Evolutionary conservation across 257 asterid species (phyloP).

Genomic region (Penstemon davidsonii): DNA sequence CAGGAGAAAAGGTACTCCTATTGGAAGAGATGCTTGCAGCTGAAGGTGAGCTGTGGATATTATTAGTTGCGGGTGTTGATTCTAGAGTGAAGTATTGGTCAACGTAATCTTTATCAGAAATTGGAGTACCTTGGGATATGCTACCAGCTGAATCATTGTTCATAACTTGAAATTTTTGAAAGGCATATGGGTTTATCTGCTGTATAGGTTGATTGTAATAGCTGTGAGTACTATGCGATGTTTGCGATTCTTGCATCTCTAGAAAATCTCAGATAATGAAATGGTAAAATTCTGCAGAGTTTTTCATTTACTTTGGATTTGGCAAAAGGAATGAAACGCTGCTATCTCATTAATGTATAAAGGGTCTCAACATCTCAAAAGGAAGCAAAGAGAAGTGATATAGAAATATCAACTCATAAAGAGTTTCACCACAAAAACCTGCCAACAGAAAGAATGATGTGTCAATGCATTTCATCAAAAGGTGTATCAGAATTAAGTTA

Average conservation of each 20-base stretch:
- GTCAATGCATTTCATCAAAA: constrained; percentile 17
- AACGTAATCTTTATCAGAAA: constrained; percentile 45
- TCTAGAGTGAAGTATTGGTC: constrained; percentile 81
- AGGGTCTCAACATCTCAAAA: constrained; percentile 18
- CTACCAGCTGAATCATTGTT: constrained; percentile 52
- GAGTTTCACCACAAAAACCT: constrained; percentile 27
- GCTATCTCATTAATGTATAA: constrained; percentile 15
- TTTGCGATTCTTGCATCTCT: constrained; percentile 69
- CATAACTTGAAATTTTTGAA: constrained; percentile 48
- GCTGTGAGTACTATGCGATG: constrained; percentile 46
- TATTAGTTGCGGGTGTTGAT: constrained; percentile 64
- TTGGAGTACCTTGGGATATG: constrained; percentile 53
- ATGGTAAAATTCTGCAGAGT: no score
- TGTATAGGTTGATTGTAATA: constrained; percentile 50
- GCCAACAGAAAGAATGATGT: constrained; percentile 23
- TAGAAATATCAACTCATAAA: constrained; percentile 8
- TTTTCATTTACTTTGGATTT: neutral
- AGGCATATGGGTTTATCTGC: constrained; percentile 38
- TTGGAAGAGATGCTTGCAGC: constrained; percentile 59
- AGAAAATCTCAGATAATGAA: constrained; percentile 9
- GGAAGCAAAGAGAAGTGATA: neutral
- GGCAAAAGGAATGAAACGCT: constrained; percentile 9
- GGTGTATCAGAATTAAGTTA: constrained; percentile 1
- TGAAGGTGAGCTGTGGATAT: constrained; percentile 59
- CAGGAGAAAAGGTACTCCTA: constrained; percentile 75